Conservation (phyloP, 2,329 filamentous ascomycete genomes). For the Camillea tinctor region DNA sequence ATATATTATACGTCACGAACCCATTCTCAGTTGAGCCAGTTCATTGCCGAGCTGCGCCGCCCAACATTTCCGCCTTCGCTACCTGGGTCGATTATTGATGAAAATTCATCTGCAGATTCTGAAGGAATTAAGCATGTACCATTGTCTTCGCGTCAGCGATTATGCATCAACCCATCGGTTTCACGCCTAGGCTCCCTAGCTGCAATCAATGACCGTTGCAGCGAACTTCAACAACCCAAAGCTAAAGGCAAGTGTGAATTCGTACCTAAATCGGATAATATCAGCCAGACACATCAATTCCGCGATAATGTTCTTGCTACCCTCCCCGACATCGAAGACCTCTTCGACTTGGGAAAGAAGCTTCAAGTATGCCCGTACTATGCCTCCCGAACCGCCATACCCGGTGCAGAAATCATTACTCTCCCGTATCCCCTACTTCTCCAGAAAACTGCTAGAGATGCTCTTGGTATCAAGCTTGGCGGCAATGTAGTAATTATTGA, state of each 20-base stretch:
- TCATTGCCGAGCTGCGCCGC: slow-evolving; percentile 76
- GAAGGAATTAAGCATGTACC: slow-evolving; percentile 78
- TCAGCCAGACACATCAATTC: slow-evolving; percentile 72
- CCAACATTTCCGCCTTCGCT: slow-evolving; percentile 75
- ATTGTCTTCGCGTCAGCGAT: slow-evolving; percentile 80
- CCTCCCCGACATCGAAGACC: slow-evolving; percentile 90
- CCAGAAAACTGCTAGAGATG: slow-evolving; percentile 83
- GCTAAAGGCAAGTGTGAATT: slow-evolving; percentile 69
- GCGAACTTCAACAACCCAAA: slow-evolving; percentile 80
- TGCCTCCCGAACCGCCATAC: slow-evolving; percentile 82
- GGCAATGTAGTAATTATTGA: slow-evolving; percentile 93
- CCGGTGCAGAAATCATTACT: slow-evolving; percentile 83
- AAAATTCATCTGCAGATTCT: slow-evolving; percentile 25
- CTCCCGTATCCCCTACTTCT: slow-evolving; percentile 88
- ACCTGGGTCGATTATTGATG: slow-evolving; percentile 39
- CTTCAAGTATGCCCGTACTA: slow-evolving; percentile 92
- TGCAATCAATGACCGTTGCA: slow-evolving; percentile 89
- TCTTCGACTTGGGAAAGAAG: slow-evolving; percentile 73
- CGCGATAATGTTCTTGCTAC: slow-evolving; percentile 81
- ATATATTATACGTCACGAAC: slow-evolving; percentile 92
- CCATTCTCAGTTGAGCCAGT: slow-evolving; percentile 88
- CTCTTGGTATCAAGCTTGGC: slow-evolving; percentile 81
- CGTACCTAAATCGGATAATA: slow-evolving; percentile 74
- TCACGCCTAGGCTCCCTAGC: slow-evolving; percentile 66
- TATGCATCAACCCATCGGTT: slow-evolving; percentile 87